These are phyloP conservation scores for Brassica napus DNA, from an alignment of 345 rosid species.

Conservation along the genomic window Da-Ae NC_063435.1:12116501-12117000, in stretches of 20 bases:
- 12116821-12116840: not conserved
- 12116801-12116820: not conserved
- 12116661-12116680: constrained; percentile 7
- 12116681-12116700: not conserved
- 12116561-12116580: constrained; percentile 25
- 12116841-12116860: not conserved
- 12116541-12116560: constrained; percentile 28
- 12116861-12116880: not conserved
- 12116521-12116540: constrained; percentile 39
- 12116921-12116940: not conserved
- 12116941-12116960: not conserved
- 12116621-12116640: not conserved
- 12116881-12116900: not conserved
- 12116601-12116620: not conserved
- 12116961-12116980: not conserved
- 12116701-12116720: not conserved
- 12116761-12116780: constrained; percentile 17
- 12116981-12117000: constrained; percentile 11
- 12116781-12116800: constrained; percentile 22
- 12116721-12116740: constrained; percentile 16
- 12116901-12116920: not conserved
- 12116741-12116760: not conserved
- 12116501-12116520: constrained; percentile 67
- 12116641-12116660: constrained; percentile 21
- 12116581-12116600: constrained; percentile 32